phyloP scores from a whole-genome alignment of 768 basidiomycete genomes.

The Sutorius australiensis region DNA sequence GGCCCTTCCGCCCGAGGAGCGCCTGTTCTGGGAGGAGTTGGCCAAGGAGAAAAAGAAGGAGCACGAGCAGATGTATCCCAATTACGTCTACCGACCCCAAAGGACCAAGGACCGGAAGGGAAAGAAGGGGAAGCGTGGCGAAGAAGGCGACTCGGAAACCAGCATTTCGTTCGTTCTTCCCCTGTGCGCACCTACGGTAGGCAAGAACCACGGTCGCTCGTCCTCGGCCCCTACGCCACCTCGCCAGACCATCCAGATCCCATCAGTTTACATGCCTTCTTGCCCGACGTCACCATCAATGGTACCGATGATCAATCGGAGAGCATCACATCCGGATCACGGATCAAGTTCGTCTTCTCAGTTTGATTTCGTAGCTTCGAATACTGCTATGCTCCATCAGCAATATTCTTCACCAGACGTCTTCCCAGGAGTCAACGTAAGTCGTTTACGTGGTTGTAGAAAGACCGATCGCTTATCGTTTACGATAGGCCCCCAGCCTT shows the following conservation, averaged over 20 bases:
- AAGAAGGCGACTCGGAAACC: conserved; percentile 49
- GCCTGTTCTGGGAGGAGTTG: conserved; percentile 68
- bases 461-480: conserved; percentile 1
- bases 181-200: conserved; percentile 37
- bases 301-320: conserved; percentile 55
- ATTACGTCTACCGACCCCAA: conserved; percentile 78
- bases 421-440: conserved; percentile 39
- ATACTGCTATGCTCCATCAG: conserved; percentile 40
- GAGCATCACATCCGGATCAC: conserved; percentile 50
- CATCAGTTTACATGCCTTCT: conserved; percentile 59
- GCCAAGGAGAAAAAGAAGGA: conserved; percentile 80
- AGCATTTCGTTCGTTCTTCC: conserved; percentile 47
- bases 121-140: conserved; percentile 37
- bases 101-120: conserved; percentile 47
- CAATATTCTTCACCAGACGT: conserved; percentile 31
- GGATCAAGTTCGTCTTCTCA: conserved; percentile 39
- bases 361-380: conserved; percentile 56
- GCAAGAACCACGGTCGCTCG: conserved; percentile 44
- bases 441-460: conserved; percentile 17
- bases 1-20: conserved; percentile 58
- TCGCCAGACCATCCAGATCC: conserved; percentile 66
- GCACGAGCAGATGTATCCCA: conserved; percentile 69
- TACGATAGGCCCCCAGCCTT: conserved; percentile 45
- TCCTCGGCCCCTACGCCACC: conserved; percentile 60
- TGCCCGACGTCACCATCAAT: conserved; percentile 60